A percentile compares a stretch with the other conserved stretches of the same genome.
phyloP scores from a whole-genome alignment of 495 filamentous ascomycete genomes.

The Penicillium herquei region DNA sequence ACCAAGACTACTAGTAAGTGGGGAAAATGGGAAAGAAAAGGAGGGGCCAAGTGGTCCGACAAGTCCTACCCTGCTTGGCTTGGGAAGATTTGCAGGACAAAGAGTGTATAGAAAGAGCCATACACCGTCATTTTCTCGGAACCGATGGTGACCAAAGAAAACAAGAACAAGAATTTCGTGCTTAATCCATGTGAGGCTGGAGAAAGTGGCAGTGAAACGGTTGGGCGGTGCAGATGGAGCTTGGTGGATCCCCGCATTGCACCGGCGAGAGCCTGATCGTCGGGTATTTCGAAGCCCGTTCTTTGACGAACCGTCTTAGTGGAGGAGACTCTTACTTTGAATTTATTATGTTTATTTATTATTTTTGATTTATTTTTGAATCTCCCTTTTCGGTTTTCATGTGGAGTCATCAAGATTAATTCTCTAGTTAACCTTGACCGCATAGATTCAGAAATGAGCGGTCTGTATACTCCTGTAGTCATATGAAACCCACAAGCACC shows the following conservation, averaged over 20 bases:
- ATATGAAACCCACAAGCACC: too few species aligned
- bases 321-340: not conserved
- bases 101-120: not conserved
- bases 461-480: slow-evolving; percentile 1
- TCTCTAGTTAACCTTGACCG: not conserved
- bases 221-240: slow-evolving; percentile 24
- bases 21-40: not conserved
- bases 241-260: slow-evolving; percentile 14
- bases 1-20: slow-evolving; percentile 3
- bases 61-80: not conserved
- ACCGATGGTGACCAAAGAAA: not conserved
- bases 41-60: slow-evolving; percentile 4
- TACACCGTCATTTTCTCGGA: slow-evolving; percentile 15
- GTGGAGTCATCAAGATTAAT: not conserved
- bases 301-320: slow-evolving; percentile 17
- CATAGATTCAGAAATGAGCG: slow-evolving; percentile 4
- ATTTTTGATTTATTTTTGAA: not conserved
- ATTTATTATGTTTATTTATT: not conserved
- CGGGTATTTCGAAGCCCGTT: slow-evolving; percentile 12
- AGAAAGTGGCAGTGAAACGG: slow-evolving; percentile 28
- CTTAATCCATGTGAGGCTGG: slow-evolving; percentile 20
- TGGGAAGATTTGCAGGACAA: not conserved
- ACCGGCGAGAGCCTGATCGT: slow-evolving; percentile 10
- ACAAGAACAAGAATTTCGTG: not conserved
- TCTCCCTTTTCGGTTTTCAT: not conserved